These are phyloP conservation scores for Linum trigynum DNA, from an alignment of 345 rosid species.

Conservation along the genomic window DNA sequence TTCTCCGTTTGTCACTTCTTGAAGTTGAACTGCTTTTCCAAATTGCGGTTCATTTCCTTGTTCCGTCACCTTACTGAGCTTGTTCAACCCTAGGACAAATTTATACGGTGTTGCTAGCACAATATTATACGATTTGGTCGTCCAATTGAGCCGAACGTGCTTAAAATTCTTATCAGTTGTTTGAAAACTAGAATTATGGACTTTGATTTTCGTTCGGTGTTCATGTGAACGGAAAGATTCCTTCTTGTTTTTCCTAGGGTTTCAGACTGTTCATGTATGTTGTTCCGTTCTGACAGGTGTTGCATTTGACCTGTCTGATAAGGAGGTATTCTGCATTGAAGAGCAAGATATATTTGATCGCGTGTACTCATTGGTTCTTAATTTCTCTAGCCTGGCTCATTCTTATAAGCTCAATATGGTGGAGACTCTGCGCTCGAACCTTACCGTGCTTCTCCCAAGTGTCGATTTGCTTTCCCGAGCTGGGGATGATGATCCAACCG, in stretches of 20 bases:
- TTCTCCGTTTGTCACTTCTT: not conserved
- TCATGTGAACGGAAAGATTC: not conserved
- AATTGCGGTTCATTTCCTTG: not conserved
- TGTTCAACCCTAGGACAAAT: not conserved
- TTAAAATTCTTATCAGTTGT: not conserved
- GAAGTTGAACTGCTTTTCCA: not conserved
- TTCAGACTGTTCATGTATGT: conserved; percentile 2
- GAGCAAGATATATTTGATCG: conserved; percentile 85
- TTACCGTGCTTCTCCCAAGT: conserved; percentile 89
- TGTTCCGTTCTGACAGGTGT: conserved; percentile 36
- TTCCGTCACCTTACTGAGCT: not conserved
- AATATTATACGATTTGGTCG: not conserved
- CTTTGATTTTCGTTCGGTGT: not conserved
- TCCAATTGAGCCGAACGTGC: not conserved
- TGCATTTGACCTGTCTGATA: conserved; percentile 85
- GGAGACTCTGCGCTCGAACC: conserved; percentile 80
- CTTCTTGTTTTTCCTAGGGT: not conserved
- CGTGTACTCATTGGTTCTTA: conserved; percentile 55
- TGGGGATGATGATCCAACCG: conserved; percentile 35
- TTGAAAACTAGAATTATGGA: no score
- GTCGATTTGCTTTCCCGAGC: conserved; percentile 66
- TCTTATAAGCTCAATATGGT: conserved; percentile 57
- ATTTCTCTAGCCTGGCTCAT: conserved; percentile 43
- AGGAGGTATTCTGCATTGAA: conserved; percentile 81
- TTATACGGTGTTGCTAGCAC: not conserved